Evolutionary conservation across 495 filamentous ascomycete genomes (phyloP).

Genomic region (Neurospora tetrasperma): DNA sequence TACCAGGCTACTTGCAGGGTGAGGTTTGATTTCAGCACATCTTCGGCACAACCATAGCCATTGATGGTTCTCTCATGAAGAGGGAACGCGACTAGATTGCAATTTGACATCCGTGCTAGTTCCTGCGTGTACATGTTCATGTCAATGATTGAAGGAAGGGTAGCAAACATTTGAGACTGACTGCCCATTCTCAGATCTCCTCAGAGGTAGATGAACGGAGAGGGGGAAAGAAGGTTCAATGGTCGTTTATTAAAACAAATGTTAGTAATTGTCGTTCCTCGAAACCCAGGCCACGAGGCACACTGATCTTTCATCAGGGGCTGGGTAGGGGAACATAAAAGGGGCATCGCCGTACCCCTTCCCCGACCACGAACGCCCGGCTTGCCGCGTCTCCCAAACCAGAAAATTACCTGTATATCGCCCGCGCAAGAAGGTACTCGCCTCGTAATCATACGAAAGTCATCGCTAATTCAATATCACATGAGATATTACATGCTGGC

Average conservation of each 20-base stretch:
- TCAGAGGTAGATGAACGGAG: not conserved
- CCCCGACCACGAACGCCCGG: not conserved
- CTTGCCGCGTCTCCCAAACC: not conserved
- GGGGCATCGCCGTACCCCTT: not conserved
- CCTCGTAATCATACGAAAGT: not conserved
- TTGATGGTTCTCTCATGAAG: conserved; percentile 30
- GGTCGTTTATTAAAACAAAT: conserved; percentile 4
- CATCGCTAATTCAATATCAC: not conserved
- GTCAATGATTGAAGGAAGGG: not conserved
- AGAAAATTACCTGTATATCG: not conserved
- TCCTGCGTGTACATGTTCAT: not conserved
- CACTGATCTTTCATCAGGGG: not conserved
- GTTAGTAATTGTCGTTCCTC: conserved; percentile 3
- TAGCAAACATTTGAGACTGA: not conserved
- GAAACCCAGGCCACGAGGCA: not conserved
- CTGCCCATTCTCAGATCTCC: not conserved
- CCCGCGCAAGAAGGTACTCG: not conserved
- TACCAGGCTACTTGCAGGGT: conserved; percentile 27
- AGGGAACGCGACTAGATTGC: conserved; percentile 55
- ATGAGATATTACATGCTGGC: not conserved
- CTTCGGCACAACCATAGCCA: conserved; percentile 92
- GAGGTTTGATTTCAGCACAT: conserved; percentile 48
- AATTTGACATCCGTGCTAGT: conserved; percentile 99
- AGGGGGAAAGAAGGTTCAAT: not conserved
- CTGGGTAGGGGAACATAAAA: not conserved